Base-by-base conservation (phyloP, 2,329 filamentous ascomycete genomes). In the Neopestalotiopsis sp. region DNA sequence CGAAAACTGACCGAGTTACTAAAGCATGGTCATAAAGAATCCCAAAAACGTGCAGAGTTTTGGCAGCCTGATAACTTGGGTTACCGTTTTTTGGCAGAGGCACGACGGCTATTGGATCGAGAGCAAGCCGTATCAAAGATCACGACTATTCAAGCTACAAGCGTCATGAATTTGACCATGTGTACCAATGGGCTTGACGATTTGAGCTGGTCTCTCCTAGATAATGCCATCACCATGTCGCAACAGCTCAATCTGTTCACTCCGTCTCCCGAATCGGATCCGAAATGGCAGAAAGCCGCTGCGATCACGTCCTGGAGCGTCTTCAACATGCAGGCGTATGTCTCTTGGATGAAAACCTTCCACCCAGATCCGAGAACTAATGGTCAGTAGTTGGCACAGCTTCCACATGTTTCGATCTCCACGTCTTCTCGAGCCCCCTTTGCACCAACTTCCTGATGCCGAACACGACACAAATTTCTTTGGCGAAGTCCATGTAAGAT, bases 41-140 rank as follows among this genome's bases (percentile, higher is more conserved):
- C 79, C 20, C 57, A 71, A 0, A 70, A 77, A 1, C 79, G 81
- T 0, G 74, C 76, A 2, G 74, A 81, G 56, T 80, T 78, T 62
- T 82, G 81, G 80, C 79, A 78, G 17, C 79, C 80, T 0, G 40
- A 74, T 1, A 81, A 73, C 1, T 71, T 81, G 0, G 59, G 69
- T 0, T 83, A 82, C 34, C 75, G 76, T 2, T 83, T 84, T 24
- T 67, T 80, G 4, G 78, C 79, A 0, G 81, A 84, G 71, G 80
- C 81, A 0, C 79, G 78, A 38, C 76, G 81, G 2, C 69, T 83
- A 3, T 81, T 81, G 78, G 79, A 83, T 20, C 66, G 81, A 0
- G 78, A 82, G 61, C 69, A 74, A 38, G 62, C 61, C 4, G 66
- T 53, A 1, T 70, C 72, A n/a, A 70, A 69, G 14, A 70, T 78